Base-by-base conservation (phyloP, 345 rosid genomes). In the Populus euphratica region DNA sequence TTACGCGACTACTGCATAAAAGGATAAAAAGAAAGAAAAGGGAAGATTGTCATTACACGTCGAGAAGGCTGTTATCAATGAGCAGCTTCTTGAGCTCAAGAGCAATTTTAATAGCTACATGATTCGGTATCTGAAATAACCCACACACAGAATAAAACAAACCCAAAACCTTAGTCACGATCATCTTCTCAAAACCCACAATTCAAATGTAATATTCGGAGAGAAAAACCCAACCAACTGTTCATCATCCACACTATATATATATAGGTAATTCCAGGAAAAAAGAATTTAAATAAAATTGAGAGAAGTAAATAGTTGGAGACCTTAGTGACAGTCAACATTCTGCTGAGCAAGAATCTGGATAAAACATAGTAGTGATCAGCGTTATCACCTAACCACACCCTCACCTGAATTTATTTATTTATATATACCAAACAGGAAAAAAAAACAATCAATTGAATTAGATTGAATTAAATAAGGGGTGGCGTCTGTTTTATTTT, bases 251-350 rank as follows among this genome's bases (percentile, higher is more conserved):
- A 4, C 50, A 50, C 12, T 33, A 52, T 8, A 14, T 29, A 23
- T 29, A 64, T 23, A 25, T 5, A 64, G 9, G 13, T 41, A 10
- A 41, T 41, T 41, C 44, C 6, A 16, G 36, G 68, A 25, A 2
- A 5, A 31, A 66, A 8, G 21, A 61, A 33, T 33, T 33, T 33
- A 4, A 33, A 33, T 33, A 33, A 61, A 61, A 67, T 14, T 12
- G 50, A 44, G 18, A 44, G 17, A 44, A 13, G 29, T 59, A 21
- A 56, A n/a, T 3, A 59, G 23, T n/a, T 21, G 35, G 71, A 75
- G 41, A 94, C 99, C 98, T 96, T 96, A 52, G 99, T 96, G 27
- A 96, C 99, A 21, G 99, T 96, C 78, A 96, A 79, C 97, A 89
- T 96, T 86, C 99, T 92, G 80, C 97, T 91, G 50, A 96, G 93